Conservation (phyloP, 768 basidiomycete genomes). For the Lactarius evosmus region DNA sequence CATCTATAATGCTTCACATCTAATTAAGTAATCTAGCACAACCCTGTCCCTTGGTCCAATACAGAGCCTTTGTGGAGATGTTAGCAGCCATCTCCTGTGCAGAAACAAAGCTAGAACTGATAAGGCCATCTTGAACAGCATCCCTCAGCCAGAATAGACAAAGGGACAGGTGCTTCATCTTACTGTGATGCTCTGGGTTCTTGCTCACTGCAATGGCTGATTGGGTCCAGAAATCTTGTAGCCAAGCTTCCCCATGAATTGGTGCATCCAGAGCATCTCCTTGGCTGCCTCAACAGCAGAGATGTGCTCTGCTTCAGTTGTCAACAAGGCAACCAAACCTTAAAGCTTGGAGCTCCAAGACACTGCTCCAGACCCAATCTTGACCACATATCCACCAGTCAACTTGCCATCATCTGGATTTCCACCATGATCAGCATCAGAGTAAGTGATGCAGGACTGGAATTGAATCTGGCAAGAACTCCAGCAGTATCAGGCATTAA, state of each 20-base stretch:
- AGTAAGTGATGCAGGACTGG: constrained; percentile 4
- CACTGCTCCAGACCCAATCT: neutral
- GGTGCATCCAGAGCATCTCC: neutral
- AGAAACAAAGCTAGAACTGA: neutral
- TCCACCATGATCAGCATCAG: constrained; percentile 17
- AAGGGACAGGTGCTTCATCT: neutral
- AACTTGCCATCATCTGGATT: constrained; percentile 18
- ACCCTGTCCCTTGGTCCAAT: too few species aligned
- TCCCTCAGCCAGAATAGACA: neutral
- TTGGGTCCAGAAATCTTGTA: neutral
- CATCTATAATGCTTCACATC: too few species aligned
- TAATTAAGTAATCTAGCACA: too few species aligned
- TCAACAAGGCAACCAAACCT: neutral
- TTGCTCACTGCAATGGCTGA: neutral
- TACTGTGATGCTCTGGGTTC: neutral
- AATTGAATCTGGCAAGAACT: too few species aligned
- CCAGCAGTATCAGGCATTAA: too few species aligned
- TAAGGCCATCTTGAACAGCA: neutral
- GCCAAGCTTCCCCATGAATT: neutral
- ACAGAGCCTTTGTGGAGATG: neutral
- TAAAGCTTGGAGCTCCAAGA: too few species aligned
- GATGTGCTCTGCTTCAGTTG: neutral
- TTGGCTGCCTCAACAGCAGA: neutral
- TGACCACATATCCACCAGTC: neutral
- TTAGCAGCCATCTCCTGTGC: neutral